These are phyloP conservation scores for Coelastrella sp. DNA, from an alignment of 139 green algal species.

Conservation along the genomic window DNA sequence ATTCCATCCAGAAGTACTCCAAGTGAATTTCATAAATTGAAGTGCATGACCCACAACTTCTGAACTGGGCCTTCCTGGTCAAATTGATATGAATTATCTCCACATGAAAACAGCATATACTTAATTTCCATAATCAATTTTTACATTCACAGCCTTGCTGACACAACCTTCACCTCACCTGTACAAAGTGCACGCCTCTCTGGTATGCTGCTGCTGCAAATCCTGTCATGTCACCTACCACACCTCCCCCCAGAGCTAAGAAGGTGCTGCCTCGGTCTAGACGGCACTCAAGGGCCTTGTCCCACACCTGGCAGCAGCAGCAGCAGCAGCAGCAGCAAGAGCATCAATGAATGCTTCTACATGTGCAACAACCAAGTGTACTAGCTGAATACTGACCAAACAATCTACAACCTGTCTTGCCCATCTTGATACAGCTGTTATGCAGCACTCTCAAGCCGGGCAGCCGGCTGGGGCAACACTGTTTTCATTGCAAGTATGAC, in stretches of 20 bases:
- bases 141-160: neutral
- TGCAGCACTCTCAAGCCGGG: too few species aligned
- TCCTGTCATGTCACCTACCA: conserved; percentile 98
- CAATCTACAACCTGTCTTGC: neutral
- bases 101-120: neutral
- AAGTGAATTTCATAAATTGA: too few species aligned
- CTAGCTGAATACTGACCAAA: neutral
- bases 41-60: too few species aligned
- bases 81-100: neutral
- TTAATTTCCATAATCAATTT: too few species aligned
- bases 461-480: too few species aligned
- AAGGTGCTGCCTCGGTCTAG: conserved; percentile 95
- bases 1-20: too few species aligned
- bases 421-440: too few species aligned
- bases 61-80: too few species aligned
- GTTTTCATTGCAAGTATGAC: too few species aligned
- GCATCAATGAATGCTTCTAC: neutral
- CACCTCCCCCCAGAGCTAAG: conserved; percentile 95
- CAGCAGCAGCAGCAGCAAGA: neutral
- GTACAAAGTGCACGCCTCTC: conserved; percentile 97
- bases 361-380: neutral
- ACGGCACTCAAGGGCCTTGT: conserved; percentile 85
- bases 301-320: conserved; percentile 69
- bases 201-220: conserved; percentile 97
- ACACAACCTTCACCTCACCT: conserved; percentile 58